Conservation (phyloP, 2,329 filamentous ascomycete genomes). For the Talaromyces atroroseus region DNA sequence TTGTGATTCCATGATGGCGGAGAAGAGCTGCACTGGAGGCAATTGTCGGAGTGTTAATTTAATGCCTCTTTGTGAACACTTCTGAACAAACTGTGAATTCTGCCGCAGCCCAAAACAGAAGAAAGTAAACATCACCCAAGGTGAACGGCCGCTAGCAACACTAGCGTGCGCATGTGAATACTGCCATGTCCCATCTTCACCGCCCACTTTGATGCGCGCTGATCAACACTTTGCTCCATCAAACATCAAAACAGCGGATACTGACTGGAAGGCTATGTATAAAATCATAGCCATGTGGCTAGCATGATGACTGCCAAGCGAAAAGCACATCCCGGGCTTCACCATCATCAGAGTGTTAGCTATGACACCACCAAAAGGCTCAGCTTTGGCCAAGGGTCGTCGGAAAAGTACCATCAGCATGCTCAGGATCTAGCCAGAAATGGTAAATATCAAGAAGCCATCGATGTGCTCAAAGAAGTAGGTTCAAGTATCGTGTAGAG, state of each 20-base stretch:
- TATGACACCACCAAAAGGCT: constrained; percentile 2
- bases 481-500: not conserved
- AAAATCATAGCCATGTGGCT: not conserved
- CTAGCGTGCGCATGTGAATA: not conserved
- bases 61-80: constrained; percentile 5
- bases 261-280: not conserved
- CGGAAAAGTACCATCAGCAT: constrained; percentile 29
- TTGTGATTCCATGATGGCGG: constrained; percentile 36
- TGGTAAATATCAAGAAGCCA: constrained; percentile 39
- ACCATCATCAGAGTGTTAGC: not conserved
- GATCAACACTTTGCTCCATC: constrained; percentile 1
- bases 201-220: constrained; percentile 13
- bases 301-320: constrained; percentile 7
- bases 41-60: not conserved
- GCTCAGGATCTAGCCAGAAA: constrained; percentile 41
- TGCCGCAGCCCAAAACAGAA: constrained; percentile 34
- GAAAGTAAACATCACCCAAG: constrained; percentile 37
- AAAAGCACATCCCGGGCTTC: not conserved
- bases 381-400: constrained; percentile 15
- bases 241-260: not conserved
- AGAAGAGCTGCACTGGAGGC: not conserved
- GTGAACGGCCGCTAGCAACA: not conserved
- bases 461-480: constrained; percentile 40
- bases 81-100: constrained; percentile 3
- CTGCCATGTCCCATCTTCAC: not conserved